These are phyloP conservation scores for Paecilomyces dactylethromorphus DNA, from an alignment of 2,329 filamentous ascomycete species.

Conservation along the genomic window DNA sequence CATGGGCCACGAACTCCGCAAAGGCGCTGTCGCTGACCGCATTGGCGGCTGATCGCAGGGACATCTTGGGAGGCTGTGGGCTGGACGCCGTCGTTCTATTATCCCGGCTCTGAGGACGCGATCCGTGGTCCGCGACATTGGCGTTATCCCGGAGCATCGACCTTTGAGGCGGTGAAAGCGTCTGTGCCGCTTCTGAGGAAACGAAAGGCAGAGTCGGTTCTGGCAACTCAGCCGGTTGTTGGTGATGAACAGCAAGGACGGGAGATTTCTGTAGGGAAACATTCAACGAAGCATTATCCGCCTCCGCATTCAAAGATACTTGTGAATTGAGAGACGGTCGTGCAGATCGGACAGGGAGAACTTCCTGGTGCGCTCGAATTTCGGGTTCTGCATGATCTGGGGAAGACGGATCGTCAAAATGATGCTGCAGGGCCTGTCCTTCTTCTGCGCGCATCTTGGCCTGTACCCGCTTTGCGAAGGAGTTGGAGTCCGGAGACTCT, in stretches of 20 bases:
- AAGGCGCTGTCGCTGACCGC: constrained; percentile 60
- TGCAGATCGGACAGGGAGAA: constrained; percentile 15
- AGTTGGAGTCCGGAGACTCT: constrained; percentile 33
- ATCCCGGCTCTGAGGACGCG: not conserved
- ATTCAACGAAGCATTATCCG: constrained; percentile 15
- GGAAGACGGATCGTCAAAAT: constrained; percentile 24
- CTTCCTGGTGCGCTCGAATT: constrained; percentile 4
- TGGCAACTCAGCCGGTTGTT: constrained; percentile 13
- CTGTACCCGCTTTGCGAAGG: constrained; percentile 41
- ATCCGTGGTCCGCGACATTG: constrained; percentile 1
- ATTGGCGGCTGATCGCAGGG: constrained; percentile 29
- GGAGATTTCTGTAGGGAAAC: constrained; percentile 20
- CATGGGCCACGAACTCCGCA: constrained; percentile 62
- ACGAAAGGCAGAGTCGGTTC: constrained; percentile 18
- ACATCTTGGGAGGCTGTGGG: constrained; percentile 23
- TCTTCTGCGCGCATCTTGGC: constrained; percentile 49
- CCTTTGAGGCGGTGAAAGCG: constrained; percentile 10
- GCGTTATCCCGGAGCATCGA: constrained; percentile 6
- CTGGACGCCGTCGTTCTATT: constrained; percentile 12
- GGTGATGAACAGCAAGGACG: constrained; percentile 14
- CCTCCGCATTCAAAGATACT: constrained; percentile 13
- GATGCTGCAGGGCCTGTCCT: constrained; percentile 43
- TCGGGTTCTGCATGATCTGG: constrained; percentile 18
- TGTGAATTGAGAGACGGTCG: constrained; percentile 22
- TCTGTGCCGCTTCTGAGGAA: constrained; percentile 8